Conservation (phyloP, 75 land plant genomes). For the Isoetes taiwanensis region DNA sequence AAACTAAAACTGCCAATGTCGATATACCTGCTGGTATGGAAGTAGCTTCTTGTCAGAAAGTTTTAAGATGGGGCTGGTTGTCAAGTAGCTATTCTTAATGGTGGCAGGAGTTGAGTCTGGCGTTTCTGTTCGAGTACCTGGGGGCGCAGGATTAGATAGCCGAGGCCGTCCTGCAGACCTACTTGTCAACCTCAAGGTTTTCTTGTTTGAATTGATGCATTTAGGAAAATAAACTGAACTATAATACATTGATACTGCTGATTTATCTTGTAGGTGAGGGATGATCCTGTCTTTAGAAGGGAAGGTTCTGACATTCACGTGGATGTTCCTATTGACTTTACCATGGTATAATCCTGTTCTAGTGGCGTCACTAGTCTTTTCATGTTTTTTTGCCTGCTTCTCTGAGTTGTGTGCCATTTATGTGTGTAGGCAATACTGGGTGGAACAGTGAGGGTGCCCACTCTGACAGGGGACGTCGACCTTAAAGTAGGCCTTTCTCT, state of each 20-base stretch:
- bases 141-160: constrained; percentile 85
- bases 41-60: not conserved
- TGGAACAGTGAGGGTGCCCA: constrained; percentile 82
- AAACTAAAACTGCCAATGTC: constrained; percentile 48
- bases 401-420: not conserved
- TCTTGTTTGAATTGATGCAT: not conserved
- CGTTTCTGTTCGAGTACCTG: constrained; percentile 44
- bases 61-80: not conserved
- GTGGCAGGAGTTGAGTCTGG: constrained; percentile 52
- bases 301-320: constrained; percentile 88
- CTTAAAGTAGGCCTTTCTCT: constrained; percentile 43
- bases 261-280: constrained; percentile 38
- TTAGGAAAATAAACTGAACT: not conserved
- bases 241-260: not conserved
- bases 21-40: constrained; percentile 66
- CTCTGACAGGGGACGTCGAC: constrained; percentile 82
- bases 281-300: constrained; percentile 83
- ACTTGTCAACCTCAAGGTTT: constrained; percentile 55
- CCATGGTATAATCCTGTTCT: constrained; percentile 43
- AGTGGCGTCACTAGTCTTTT: not conserved
- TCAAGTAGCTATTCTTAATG: not conserved
- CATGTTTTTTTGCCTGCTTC: not conserved
- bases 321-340: constrained; percentile 58
- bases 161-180: constrained; percentile 86
- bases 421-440: constrained; percentile 77